A percentile compares a stretch with the other conserved stretches of the same genome.
Evolutionary conservation across 768 basidiomycete genomes (phyloP).

Genomic region (Suillus alpinus): DNA sequence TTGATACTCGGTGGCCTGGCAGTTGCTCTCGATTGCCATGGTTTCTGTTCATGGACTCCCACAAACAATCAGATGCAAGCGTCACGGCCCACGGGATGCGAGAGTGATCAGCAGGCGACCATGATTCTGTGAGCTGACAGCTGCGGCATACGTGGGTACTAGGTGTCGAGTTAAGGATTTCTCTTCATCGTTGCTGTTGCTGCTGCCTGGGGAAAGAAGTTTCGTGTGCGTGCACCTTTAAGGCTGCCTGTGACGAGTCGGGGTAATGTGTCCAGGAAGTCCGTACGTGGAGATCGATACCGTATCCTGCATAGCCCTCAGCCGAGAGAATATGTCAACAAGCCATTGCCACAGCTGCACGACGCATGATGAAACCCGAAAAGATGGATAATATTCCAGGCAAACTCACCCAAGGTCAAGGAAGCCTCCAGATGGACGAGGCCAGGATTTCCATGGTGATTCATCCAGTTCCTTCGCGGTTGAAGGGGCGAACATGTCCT

Average conservation of each 20-base stretch:
- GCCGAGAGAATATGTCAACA: conserved; percentile 77
- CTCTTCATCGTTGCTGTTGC: neutral
- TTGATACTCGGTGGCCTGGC: neutral
- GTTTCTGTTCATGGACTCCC: neutral
- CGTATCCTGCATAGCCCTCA: conserved; percentile 83
- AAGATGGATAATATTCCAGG: neutral
- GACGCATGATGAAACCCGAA: neutral
- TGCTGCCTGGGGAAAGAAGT: conserved; percentile 20
- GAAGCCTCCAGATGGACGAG: conserved; percentile 81
- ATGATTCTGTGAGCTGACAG: neutral
- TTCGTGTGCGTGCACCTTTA: conserved; percentile 60
- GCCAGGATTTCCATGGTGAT: conserved; percentile 68
- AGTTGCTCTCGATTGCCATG: neutral
- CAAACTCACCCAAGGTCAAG: conserved; percentile 76
- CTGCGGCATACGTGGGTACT: neutral
- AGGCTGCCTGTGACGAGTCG: conserved; percentile 49
- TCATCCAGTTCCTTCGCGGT: conserved; percentile 10
- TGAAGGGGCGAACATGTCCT: conserved; percentile 50
- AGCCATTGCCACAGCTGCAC: conserved; percentile 84
- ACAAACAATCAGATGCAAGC: neutral
- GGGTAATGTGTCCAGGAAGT: conserved; percentile 85
- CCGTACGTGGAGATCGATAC: conserved; percentile 84
- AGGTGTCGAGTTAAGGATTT: too few species aligned
- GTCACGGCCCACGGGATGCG: neutral
- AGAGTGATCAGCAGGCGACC: neutral